phyloP scores from a whole-genome alignment of 179 eudicot genomes.

The Silene noctiflora region DNA sequence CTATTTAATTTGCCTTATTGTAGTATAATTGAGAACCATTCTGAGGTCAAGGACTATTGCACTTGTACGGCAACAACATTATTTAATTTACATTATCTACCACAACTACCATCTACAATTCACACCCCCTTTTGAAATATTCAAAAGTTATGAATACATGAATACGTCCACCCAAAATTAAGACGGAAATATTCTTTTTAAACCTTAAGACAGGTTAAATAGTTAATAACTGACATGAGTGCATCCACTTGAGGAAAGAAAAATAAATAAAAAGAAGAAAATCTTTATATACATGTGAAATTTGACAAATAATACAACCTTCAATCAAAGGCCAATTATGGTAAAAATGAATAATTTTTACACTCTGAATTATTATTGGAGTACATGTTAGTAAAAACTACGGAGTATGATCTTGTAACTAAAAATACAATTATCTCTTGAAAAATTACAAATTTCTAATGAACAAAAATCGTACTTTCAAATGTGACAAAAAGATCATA shows the following conservation, averaged over 20 bases:
- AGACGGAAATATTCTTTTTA: too few species aligned
- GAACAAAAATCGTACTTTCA: neutral
- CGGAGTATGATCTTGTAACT: neutral
- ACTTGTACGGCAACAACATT: conserved; percentile 5
- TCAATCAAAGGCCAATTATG: neutral
- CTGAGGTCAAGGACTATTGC: neutral
- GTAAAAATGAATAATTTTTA: neutral
- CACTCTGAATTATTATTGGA: neutral
- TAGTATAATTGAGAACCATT: neutral
- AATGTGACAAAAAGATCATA: neutral
- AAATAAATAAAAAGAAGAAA: conserved; percentile 6
- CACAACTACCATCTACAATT: conserved; percentile 7
- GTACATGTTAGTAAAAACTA: neutral
- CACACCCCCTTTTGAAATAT: conserved; percentile 12
- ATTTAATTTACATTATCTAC: neutral
- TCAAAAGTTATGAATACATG: neutral
- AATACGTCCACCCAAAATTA: too few species aligned
- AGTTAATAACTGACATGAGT: too few species aligned
- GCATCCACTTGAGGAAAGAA: neutral
- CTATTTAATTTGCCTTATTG: neutral
- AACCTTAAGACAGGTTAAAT: too few species aligned
- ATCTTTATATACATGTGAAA: conserved; percentile 13
- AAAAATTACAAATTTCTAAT: conserved; percentile 1
- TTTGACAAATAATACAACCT: conserved; percentile 5
- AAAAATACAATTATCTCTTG: neutral